Evolutionary conservation across 805 yeast genomes (phyloP).

Genomic region (Metschnikowia anglica): DNA sequence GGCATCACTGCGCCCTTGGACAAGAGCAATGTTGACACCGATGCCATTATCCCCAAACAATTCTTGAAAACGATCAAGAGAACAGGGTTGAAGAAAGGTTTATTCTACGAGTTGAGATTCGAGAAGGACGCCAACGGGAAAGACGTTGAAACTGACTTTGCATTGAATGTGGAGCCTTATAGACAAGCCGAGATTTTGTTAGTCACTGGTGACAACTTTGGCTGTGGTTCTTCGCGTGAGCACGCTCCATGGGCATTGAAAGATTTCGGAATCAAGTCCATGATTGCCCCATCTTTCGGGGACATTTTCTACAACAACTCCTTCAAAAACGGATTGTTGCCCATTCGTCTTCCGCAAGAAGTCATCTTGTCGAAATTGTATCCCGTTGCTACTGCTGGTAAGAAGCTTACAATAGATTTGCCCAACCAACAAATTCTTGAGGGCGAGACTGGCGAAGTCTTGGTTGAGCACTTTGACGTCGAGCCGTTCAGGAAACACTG

Average conservation of each 20-base stretch:
- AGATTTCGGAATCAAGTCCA: conserved; percentile 93
- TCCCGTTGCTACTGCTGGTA: conserved; percentile 78
- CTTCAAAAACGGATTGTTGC: conserved; percentile 91
- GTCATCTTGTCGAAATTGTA: conserved; percentile 67
- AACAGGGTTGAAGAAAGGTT: conserved; percentile 85
- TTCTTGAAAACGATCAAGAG: conserved; percentile 96
- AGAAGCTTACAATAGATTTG: conserved; percentile 73
- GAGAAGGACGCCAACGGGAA: conserved; percentile 61
- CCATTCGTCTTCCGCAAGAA: conserved; percentile 85
- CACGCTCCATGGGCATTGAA: conserved; percentile 99
- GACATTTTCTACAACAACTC: conserved; percentile 98
- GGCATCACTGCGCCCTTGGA: conserved; percentile 94
- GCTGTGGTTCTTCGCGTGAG: conserved; percentile 99
- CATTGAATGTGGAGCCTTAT: conserved; percentile 83
- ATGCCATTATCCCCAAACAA: conserved; percentile 98
- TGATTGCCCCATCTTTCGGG: conserved; percentile 97
- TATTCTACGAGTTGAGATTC: conserved; percentile 89
- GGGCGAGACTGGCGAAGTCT: conserved; percentile 58
- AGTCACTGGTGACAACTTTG: conserved; percentile 95
- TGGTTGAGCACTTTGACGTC: conserved; percentile 81
- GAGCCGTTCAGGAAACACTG: conserved; percentile 95
- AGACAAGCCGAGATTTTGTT: conserved; percentile 76
- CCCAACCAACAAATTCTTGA: conserved; percentile 79
- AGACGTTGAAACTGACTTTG: conserved; percentile 83
- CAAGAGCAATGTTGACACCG: conserved; percentile 95